These are phyloP conservation scores for Aspergillus saccharolyticus DNA, from an alignment of 495 filamentous ascomycete species.

Conservation along the genomic window DNA sequence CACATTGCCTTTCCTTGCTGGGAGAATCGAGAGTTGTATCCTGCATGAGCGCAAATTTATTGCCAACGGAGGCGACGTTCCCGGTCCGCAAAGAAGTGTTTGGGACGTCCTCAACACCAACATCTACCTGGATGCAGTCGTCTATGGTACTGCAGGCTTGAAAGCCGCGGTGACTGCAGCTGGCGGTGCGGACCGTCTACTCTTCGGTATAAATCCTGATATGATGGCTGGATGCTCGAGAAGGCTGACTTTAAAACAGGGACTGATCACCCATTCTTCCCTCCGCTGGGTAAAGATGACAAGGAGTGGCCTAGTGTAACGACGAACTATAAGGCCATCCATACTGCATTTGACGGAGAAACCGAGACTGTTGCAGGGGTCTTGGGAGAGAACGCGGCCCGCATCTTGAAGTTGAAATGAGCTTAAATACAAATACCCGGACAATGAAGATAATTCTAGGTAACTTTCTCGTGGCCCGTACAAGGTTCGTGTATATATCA, in stretches of 20 bases:
- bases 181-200: slow-evolving; percentile 56
- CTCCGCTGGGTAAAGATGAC: slow-evolving; percentile 59
- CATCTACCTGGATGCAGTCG: slow-evolving; percentile 84
- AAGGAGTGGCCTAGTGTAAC: slow-evolving; percentile 78
- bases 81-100: slow-evolving; percentile 50
- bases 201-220: slow-evolving; percentile 59
- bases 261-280: slow-evolving; percentile 95
- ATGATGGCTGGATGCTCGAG: neutral
- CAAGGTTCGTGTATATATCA: too few species aligned
- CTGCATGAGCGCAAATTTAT: slow-evolving; percentile 70
- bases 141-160: slow-evolving; percentile 70
- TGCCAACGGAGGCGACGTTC: slow-evolving; percentile 42
- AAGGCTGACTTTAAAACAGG: slow-evolving; percentile 37
- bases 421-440: too few species aligned
- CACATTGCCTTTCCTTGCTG: slow-evolving; percentile 83
- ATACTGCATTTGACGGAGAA: slow-evolving; percentile 51
- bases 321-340: slow-evolving; percentile 69
- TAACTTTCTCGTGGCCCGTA: too few species aligned
- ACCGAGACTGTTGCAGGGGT: slow-evolving; percentile 45
- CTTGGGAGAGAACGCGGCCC: slow-evolving; percentile 67
- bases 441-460: too few species aligned
- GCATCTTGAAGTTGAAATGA: slow-evolving; percentile 53
- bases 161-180: slow-evolving; percentile 59
- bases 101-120: slow-evolving; percentile 85
- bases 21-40: slow-evolving; percentile 83